Conservation (phyloP, 2,329 filamentous ascomycete genomes). For the Cladobotryum protrusum region DNA sequence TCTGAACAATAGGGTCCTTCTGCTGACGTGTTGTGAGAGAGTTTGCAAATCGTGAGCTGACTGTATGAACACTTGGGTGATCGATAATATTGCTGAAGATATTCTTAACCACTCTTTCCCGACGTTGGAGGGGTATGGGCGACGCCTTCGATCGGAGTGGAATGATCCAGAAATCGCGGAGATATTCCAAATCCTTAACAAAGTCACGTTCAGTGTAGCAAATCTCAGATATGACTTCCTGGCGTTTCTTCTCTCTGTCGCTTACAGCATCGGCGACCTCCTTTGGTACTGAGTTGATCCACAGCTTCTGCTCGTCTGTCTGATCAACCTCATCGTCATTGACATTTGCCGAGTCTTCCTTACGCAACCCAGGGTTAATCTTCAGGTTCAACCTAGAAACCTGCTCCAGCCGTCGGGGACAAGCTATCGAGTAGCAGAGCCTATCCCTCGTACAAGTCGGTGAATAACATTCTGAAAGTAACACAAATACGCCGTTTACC, state of each 20-base stretch:
- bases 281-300: slow-evolving; percentile 97
- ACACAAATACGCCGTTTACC: slow-evolving; percentile 93
- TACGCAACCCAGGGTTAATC: slow-evolving; percentile 79
- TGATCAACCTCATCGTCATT: slow-evolving; percentile 78
- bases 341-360: slow-evolving; percentile 48
- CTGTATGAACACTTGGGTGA: slow-evolving; percentile 69
- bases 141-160: slow-evolving; percentile 77
- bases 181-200: slow-evolving; percentile 95
- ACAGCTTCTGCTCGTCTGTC: slow-evolving; percentile 93
- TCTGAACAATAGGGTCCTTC: slow-evolving; percentile 79
- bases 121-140: slow-evolving; percentile 79
- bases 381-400: slow-evolving; percentile 92
- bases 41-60: slow-evolving; percentile 84
- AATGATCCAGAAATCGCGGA: slow-evolving; percentile 97
- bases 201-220: slow-evolving; percentile 99
- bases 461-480: slow-evolving; percentile 95
- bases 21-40: slow-evolving; percentile 87
- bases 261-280: slow-evolving; percentile 85
- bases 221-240: slow-evolving; percentile 96
- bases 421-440: slow-evolving; percentile 96
- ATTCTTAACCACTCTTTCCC: slow-evolving; percentile 85
- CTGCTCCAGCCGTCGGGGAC: slow-evolving; percentile 86
- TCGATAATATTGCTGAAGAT: slow-evolving; percentile 97
- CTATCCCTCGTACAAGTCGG: slow-evolving; percentile 94
- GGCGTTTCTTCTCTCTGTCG: slow-evolving; percentile 91